Conservation (phyloP, 2,329 filamentous ascomycete species). For the Colletotrichum limetticola region DNA sequence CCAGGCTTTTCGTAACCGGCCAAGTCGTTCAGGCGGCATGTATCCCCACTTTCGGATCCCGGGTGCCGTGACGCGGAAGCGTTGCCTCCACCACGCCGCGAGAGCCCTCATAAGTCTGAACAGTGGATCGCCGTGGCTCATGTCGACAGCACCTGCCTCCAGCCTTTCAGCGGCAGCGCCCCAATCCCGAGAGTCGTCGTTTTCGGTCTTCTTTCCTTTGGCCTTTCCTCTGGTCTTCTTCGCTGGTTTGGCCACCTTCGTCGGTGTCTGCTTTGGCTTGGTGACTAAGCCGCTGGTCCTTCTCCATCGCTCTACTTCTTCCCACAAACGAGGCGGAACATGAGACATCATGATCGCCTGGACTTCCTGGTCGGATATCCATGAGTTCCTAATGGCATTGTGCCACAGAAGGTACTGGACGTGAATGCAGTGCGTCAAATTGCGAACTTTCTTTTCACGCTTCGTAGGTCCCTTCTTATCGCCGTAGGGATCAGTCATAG, state of each 20-base stretch:
- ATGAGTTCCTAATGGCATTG: slow-evolving; percentile 86
- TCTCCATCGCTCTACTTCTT: slow-evolving; percentile 80
- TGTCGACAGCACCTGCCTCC: slow-evolving; percentile 77
- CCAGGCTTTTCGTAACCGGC: slow-evolving; percentile 78
- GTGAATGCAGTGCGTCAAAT: slow-evolving; percentile 87
- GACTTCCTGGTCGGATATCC: slow-evolving; percentile 81
- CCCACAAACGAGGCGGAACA: slow-evolving; percentile 73
- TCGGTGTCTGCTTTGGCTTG: slow-evolving; percentile 48
- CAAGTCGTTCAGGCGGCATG: slow-evolving; percentile 78
- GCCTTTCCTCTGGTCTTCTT: slow-evolving; percentile 49
- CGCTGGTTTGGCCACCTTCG: slow-evolving; percentile 41
- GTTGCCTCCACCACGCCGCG: slow-evolving; percentile 88
- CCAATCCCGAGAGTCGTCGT: slow-evolving; percentile 71
- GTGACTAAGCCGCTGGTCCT: slow-evolving; percentile 71
- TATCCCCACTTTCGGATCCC: slow-evolving; percentile 92
- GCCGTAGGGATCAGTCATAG: slow-evolving; percentile 68
- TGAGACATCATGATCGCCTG: slow-evolving; percentile 82
- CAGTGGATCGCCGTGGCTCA: slow-evolving; percentile 86
- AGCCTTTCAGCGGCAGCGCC: slow-evolving; percentile 73
- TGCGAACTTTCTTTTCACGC: slow-evolving; percentile 81
- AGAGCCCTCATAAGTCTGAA: slow-evolving; percentile 80
- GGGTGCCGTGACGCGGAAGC: slow-evolving; percentile 80
- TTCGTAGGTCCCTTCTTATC: slow-evolving; percentile 88
- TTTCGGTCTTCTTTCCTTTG: slow-evolving; percentile 47
- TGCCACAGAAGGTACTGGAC: slow-evolving; percentile 90